phyloP scores from a whole-genome alignment of 768 basidiomycete genomes.

The Leccinum broughii region DNA sequence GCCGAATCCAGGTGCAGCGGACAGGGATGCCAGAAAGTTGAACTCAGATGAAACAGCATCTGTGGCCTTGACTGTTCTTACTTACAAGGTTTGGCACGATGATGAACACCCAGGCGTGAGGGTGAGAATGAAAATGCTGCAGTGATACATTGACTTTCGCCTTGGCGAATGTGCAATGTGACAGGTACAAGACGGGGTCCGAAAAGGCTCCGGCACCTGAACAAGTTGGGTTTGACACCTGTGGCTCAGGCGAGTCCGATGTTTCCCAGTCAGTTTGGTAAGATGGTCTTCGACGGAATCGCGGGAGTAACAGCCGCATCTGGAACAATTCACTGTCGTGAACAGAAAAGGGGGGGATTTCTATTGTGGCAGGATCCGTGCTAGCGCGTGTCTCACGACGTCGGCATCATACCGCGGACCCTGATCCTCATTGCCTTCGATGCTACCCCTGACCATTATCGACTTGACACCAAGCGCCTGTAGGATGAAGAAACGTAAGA shows the following conservation, averaged over 20 bases:
- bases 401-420: conserved; percentile 45
- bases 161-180: neutral
- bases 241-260: neutral
- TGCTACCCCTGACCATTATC: conserved; percentile 42
- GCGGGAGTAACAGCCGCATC: conserved; percentile 3
- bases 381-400: conserved; percentile 46
- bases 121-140: neutral
- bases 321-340: neutral
- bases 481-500: conserved; percentile 7
- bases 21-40: neutral
- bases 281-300: conserved; percentile 4
- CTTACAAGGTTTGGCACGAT: neutral
- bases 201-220: neutral
- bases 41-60: neutral
- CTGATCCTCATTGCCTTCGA: conserved; percentile 22
- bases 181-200: conserved; percentile 1
- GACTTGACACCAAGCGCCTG: conserved; percentile 64
- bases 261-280: conserved; percentile 5
- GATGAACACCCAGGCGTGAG: neutral
- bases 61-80: neutral
- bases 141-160: neutral
- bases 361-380: conserved; percentile 27
- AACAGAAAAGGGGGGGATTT: neutral
- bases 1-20: neutral
- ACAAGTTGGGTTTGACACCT: neutral